Evolutionary conservation across 371 early-diverging fungal species (phyloP).

Genomic region (Actinomucor elegans): DNA sequence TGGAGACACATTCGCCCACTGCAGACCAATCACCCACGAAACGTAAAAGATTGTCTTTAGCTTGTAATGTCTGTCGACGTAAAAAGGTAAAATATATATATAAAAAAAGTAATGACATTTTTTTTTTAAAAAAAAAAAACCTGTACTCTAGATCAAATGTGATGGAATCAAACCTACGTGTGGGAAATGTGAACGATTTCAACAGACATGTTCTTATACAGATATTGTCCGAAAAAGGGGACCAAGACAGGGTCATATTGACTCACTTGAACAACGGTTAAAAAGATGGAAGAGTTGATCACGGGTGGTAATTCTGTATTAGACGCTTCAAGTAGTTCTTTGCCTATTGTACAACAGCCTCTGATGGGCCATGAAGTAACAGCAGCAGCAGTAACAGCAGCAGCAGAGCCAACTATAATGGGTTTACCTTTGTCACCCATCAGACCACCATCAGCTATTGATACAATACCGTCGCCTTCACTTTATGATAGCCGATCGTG

Average conservation of each 20-base stretch:
- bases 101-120: background rate
- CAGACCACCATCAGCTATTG: background rate
- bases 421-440: too few relatives aligned
- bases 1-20: background rate
- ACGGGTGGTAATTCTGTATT: background rate
- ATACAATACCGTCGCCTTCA: background rate
- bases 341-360: background rate
- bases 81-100: constrained; percentile 54
- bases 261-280: constrained; percentile 58
- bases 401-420: background rate
- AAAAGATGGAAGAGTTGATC: constrained; percentile 52
- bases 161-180: constrained; percentile 72
- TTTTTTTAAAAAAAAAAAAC: background rate
- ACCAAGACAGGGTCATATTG: constrained; percentile 69
- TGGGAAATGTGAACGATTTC: constrained; percentile 63
- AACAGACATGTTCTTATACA: constrained; percentile 60
- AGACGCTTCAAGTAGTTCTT: background rate
- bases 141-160: constrained; percentile 52
- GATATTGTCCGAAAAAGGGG: constrained; percentile 65
- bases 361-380: background rate
- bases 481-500: background rate
- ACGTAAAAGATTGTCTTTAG: constrained; percentile 60
- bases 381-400: background rate
- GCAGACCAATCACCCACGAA: background rate
- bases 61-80: constrained; percentile 70